Evolutionary conservation across 2,329 filamentous ascomycete species (phyloP).

Genomic region (Claviceps maximensis): DNA sequence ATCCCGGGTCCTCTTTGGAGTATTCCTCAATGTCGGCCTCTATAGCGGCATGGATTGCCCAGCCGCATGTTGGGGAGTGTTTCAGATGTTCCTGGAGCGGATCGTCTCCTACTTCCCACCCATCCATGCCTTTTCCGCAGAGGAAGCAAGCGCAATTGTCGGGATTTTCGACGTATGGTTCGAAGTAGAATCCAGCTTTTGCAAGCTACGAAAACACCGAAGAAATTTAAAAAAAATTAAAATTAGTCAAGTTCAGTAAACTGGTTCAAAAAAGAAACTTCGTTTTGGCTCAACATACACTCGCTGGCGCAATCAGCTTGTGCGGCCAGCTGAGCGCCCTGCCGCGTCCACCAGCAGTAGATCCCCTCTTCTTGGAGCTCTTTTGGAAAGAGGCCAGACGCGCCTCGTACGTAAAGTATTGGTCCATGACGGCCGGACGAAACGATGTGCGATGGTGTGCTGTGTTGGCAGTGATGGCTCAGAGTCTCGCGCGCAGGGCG

Average conservation of each 20-base stretch:
- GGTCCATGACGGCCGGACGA: slow-evolving; percentile 13
- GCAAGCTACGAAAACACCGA: no score
- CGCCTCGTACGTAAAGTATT: slow-evolving; percentile 53
- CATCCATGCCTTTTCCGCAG: slow-evolving; percentile 72
- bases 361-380: slow-evolving; percentile 55
- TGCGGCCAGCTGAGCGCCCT: slow-evolving; percentile 69
- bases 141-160: slow-evolving; percentile 89
- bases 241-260: slow-evolving; percentile 11
- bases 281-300: slow-evolving; percentile 11
- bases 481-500: neutral
- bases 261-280: neutral
- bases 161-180: slow-evolving; percentile 57
- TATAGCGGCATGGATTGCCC: slow-evolving; percentile 60
- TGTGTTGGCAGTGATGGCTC: neutral
- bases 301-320: slow-evolving; percentile 20
- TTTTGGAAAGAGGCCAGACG: slow-evolving; percentile 70
- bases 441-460: neutral
- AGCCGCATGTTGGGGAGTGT: slow-evolving; percentile 72
- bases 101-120: slow-evolving; percentile 81
- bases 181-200: slow-evolving; percentile 81
- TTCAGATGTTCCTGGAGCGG: slow-evolving; percentile 75
- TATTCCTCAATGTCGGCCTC: slow-evolving; percentile 50
- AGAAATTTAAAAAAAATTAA: neutral
- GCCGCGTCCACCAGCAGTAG: slow-evolving; percentile 40
- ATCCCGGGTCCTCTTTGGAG: slow-evolving; percentile 59